phyloP scores from a whole-genome alignment of 441 rosid genomes.

The Populus hybrid region DNA sequence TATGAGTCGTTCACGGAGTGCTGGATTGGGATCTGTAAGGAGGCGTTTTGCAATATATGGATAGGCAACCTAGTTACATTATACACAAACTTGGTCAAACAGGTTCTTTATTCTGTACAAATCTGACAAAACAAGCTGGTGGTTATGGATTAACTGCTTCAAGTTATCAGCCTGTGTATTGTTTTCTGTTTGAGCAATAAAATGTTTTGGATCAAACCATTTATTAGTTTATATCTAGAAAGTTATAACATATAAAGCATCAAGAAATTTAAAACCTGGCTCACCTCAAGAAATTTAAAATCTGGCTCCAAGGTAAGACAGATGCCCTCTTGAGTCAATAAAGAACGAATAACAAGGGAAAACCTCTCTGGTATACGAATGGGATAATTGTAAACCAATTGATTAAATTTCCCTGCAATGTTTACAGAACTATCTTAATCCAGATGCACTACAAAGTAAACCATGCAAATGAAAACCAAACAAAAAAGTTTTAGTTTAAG shows the following conservation, averaged over 20 bases:
- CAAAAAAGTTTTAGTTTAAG: background rate
- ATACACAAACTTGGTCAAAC: slow-evolving; percentile 4
- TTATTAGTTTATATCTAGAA: background rate
- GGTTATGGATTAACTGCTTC: background rate
- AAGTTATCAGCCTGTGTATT: background rate
- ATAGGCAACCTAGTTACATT: slow-evolving; percentile 74
- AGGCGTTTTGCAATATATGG: slow-evolving; percentile 96
- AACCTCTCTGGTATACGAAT: slow-evolving; percentile 96
- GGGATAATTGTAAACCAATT: slow-evolving; percentile 85
- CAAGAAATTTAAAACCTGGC: slow-evolving; percentile 3
- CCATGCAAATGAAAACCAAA: background rate
- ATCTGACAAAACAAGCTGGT: background rate
- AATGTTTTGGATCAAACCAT: background rate
- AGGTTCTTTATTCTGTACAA: background rate
- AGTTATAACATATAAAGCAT: background rate
- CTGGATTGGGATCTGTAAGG: slow-evolving; percentile 92
- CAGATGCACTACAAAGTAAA: background rate
- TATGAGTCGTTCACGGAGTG: slow-evolving; percentile 88
- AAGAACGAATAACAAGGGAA: slow-evolving; percentile 90
- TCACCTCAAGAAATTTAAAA: slow-evolving; percentile 96
- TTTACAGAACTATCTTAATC: slow-evolving; percentile 15
- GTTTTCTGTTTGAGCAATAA: background rate
- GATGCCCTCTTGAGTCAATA: slow-evolving; percentile 93
- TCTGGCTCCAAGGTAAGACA: slow-evolving; percentile 89
- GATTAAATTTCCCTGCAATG: slow-evolving; percentile 78